Evolutionary conservation across 495 filamentous ascomycete species (phyloP), one percentile per base, ranked within the genome.

Genomic region (Penicillium dipodomyicola): DNA sequence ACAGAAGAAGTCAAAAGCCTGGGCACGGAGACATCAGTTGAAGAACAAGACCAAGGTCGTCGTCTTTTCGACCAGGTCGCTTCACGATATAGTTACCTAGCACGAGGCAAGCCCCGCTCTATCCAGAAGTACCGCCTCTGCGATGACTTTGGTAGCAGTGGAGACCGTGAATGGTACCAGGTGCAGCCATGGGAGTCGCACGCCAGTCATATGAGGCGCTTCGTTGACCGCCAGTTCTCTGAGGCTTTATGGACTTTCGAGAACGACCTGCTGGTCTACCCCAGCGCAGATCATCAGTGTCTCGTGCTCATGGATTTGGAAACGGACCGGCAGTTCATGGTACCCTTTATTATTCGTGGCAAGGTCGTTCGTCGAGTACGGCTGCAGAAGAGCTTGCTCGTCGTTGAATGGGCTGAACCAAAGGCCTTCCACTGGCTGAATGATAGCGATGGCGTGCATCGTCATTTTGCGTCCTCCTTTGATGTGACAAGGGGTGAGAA

Each of bases 341-440:
- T 88, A 5, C 82, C 84, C 1, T 86, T 88, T 49, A 73, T 81
- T 41, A 68, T 76, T 5, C 61, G 67, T 12, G 77, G 73, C 5
- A 87, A 78, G 56, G 77, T 82, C 22, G 69, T 88, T 6, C 77
- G 86, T 9, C 79, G 85, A 41, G 62, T 86, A 5, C 77, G 86
- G 1, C 67, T 89, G 25, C 76, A 81, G 30, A 72, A 79, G 32
- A 73, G 75, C 3, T 69, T 87, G 17, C 68, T 89, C 3, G 63
- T 88, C 11, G 65, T 88, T 23, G 86, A 89, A 60, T 89, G 86
- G 86, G 84, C 83, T 49, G 83, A 88, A 62, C 67, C 67, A 1
- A 71, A 76, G 19, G 72, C 81, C 3, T 87, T 79, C 57, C 81
- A 83, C 69, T 78, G 79, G 71, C 65, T 84, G 9, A 84, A 86